Conservation (phyloP, 164 flowering plant genomes). For the Kalanchoe fedtschenkoi region DNA sequence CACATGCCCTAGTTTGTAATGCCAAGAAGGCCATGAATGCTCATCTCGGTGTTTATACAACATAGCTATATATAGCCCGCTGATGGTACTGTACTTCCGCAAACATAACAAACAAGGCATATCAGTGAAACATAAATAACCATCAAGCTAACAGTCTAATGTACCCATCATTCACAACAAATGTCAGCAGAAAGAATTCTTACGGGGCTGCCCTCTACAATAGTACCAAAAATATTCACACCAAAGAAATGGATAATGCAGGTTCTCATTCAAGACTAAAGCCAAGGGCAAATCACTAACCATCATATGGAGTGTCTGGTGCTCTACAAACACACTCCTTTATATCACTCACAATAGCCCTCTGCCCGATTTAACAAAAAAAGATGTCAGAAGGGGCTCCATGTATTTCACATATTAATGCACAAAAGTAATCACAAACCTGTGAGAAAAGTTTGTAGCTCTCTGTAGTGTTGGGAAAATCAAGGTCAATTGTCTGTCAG, state of each 20-base stretch:
- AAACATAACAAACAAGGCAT: neutral
- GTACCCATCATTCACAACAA: neutral
- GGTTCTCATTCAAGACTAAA: neutral
- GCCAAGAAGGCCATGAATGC: neutral
- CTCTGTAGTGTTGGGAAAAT: conserved; percentile 87
- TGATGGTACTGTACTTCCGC: neutral
- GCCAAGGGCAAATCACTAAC: conserved; percentile 28
- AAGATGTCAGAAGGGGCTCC: neutral
- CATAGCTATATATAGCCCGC: neutral
- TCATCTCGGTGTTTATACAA: neutral
- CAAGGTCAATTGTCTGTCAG: conserved; percentile 70
- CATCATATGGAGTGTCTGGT: conserved; percentile 95
- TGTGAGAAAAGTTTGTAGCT: conserved; percentile 83
- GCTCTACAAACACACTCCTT: conserved; percentile 95
- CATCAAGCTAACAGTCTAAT: neutral
- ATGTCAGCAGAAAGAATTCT: neutral
- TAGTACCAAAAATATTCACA: neutral
- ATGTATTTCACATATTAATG: neutral
- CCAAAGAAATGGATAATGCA: conserved; percentile 4
- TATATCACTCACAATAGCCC: conserved; percentile 80
- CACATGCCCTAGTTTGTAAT: neutral
- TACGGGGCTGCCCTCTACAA: neutral
- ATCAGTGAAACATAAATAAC: neutral
- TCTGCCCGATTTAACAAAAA: conserved; percentile 30
- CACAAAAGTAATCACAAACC: conserved; percentile 25